Conservation (phyloP, 495 filamentous ascomycete genomes). For the Gamarada debralockiae region DNA sequence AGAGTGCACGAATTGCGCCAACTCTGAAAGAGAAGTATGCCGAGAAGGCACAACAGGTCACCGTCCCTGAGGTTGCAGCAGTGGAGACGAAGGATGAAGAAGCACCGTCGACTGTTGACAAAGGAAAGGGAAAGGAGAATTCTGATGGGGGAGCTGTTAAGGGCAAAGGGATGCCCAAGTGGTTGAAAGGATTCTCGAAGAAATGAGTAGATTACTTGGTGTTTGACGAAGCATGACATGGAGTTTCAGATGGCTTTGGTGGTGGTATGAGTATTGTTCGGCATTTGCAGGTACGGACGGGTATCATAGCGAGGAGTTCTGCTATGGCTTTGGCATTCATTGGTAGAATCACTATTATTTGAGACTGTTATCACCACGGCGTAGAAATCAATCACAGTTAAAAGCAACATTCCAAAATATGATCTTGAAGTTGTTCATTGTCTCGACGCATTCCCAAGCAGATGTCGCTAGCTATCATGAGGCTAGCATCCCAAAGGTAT, state of each 20-base stretch:
- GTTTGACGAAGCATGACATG: neutral
- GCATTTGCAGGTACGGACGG: conserved; percentile 8
- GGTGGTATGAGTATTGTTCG: conserved; percentile 1
- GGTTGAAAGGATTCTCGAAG: conserved; percentile 45
- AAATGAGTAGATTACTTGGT: neutral
- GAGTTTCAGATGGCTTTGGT: neutral
- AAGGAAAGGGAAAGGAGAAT: conserved; percentile 29
- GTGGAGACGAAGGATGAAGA: conserved; percentile 37
- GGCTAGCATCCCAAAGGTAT: conserved; percentile 19
- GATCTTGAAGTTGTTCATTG: conserved; percentile 15
- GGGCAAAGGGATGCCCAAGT: conserved; percentile 59
- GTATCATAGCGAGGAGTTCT: conserved; percentile 27
- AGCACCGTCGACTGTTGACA: conserved; percentile 26
- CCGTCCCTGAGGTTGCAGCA: conserved; percentile 38
- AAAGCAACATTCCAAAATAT: neutral
- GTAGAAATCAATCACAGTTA: neutral
- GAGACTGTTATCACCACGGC: neutral
- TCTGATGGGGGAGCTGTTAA: conserved; percentile 25
- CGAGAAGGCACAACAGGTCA: conserved; percentile 61
- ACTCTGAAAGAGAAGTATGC: conserved; percentile 62
- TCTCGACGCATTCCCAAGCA: conserved; percentile 4
- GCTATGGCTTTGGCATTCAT: neutral
- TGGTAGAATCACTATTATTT: neutral
- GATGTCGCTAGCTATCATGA: conserved; percentile 20
- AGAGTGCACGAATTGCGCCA: conserved; percentile 42